These are phyloP conservation scores for Hirsutella rhossiliensis DNA, from an alignment of 2,329 filamentous ascomycete species.

Conservation along the genomic window DNA sequence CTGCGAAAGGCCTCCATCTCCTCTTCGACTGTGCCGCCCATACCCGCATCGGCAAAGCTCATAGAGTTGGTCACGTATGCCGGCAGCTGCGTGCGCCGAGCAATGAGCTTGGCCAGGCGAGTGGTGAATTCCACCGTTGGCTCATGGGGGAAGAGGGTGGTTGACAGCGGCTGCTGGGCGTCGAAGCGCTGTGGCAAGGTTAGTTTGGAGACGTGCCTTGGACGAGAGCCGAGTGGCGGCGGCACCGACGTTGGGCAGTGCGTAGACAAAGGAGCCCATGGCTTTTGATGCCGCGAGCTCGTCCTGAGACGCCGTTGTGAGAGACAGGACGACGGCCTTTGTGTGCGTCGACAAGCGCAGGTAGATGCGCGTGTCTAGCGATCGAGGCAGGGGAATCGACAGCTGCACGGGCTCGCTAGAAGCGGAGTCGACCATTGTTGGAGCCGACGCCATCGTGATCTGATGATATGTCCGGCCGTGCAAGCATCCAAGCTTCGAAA, in stretches of 20 bases:
- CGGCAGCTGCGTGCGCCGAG: conserved; percentile 57
- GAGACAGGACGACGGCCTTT: conserved; percentile 46
- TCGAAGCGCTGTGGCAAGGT: conserved; percentile 31
- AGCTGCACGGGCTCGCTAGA: conserved; percentile 16
- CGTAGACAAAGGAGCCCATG: conserved; percentile 88
- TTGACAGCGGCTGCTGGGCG: conserved; percentile 55
- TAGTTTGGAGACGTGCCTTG: background rate
- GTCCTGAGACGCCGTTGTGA: conserved; percentile 45
- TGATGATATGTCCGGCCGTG: background rate
- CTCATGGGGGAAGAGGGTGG: conserved; percentile 65
- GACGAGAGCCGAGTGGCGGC: background rate
- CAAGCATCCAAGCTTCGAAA: background rate
- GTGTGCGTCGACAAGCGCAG: conserved; percentile 45
- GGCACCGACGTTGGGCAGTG: conserved; percentile 65
- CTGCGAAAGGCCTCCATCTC: conserved; percentile 80
- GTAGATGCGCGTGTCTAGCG: conserved; percentile 49
- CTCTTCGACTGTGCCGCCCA: conserved; percentile 78
- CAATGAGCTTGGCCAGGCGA: conserved; percentile 71
- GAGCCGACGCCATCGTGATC: background rate
- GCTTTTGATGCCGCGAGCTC: conserved; percentile 36
- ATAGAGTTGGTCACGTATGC: conserved; percentile 89
- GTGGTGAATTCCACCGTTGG: conserved; percentile 77
- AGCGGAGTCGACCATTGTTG: background rate
- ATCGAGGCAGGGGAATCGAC: conserved; percentile 47
- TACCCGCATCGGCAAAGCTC: conserved; percentile 58